Evolutionary conservation across 768 basidiomycete species (phyloP), one percentile per base, ranked within the genome.

Genomic region (Phaffia tasmanica): DNA sequence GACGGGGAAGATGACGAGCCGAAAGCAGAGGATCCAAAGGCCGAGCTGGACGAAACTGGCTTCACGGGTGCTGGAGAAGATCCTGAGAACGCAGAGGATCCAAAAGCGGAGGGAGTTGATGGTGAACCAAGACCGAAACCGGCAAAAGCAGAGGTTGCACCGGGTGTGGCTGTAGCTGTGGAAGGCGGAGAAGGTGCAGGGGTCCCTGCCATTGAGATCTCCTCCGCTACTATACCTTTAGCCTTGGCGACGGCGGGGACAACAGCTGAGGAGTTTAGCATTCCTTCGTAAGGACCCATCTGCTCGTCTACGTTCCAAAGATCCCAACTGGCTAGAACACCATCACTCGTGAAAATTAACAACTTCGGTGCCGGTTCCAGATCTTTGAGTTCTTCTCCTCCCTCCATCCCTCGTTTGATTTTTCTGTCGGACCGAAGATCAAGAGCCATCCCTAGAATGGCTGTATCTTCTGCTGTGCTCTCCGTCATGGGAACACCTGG

Each of bases 331-430:
- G 75, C 73, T 46, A 79, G 65, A 8, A 74, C 69, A 9, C 78
- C 78, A 29, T 77, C 75, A 64, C 74, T 76, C 23, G 75, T 77
- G 48, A 74, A 74, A 5, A 73, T 74, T 60, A 77, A 49, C 19
- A 79, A 48, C 21, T 72, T 70, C 0, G 76, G 75, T 42, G 70
- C 65, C 5, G 76, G 74, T 14, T 74, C 71, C 5, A 76, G 55
- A 67, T 76, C 76, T 2, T 72, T 69, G 47, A 60, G 65, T 53
- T 76, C 75, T 16, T 72, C 70, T 6, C 76, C 77, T 19, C 74
- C 77, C 7, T 74, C 72, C 56, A 76, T 74, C 1, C 72, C 74
- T 61, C 70, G 71, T 46, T 68, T 72, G 65, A 77, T 72, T 0
- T 70, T 57, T 30, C 67, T 72, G 0, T 67, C 54, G 15, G 70